Base-by-base conservation (phyloP, 23 red algal species). In the Gracilaria vermiculophylla region DNA sequence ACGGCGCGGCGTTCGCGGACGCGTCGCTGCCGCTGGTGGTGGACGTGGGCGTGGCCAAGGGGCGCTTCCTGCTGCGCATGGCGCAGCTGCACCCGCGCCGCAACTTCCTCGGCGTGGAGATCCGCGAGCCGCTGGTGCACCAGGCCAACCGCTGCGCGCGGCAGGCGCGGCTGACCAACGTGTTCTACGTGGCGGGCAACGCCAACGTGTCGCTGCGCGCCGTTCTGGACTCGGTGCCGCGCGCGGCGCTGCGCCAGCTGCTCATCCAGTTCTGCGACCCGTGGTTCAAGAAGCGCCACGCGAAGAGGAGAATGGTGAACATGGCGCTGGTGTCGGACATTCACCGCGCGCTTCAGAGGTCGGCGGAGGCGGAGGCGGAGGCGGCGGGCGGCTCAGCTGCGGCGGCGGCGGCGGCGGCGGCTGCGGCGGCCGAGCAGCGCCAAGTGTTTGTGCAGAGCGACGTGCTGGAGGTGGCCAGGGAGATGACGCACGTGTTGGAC, bases 31-130 rank as follows among this genome's bases (percentile, higher is more conserved):
- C 97, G 61, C 81, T 99, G 36, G 56, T 80, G 6, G 31, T 99
- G 24, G 97, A 99, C 36, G 60, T 99, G 9, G 97, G 97, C 19
- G 78, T 69, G 10, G 97, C 90, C 32, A 92, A 95, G 51, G 97
- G 97, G n/a, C 85, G 92, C 40, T 99, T 93, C 42, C 50, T 89
- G 44, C 47, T 82, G 15, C 33, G 43, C 3, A 52, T 94, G 69
- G 92, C 97, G 15, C 21, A 74, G 43, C 21, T 13, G 12, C 6
- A 83, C 0, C 81, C 78, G 47, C 48, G 43, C n/a, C 43, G 62
- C 33, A 99, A 99, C 43, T 95, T 84, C 45, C 88, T 99, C 16
- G 97, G 97, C 2, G 34, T 99, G 28, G 97, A 99, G 78, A 99
- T 99, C 75, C 49, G 97, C 1, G 85, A 79, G 51, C 70, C 85